Evolutionary conservation across 1,284 basidiomycete genomes (phyloP), one percentile per base, ranked within the genome.

Genomic region (Bjerkandera adusta): DNA sequence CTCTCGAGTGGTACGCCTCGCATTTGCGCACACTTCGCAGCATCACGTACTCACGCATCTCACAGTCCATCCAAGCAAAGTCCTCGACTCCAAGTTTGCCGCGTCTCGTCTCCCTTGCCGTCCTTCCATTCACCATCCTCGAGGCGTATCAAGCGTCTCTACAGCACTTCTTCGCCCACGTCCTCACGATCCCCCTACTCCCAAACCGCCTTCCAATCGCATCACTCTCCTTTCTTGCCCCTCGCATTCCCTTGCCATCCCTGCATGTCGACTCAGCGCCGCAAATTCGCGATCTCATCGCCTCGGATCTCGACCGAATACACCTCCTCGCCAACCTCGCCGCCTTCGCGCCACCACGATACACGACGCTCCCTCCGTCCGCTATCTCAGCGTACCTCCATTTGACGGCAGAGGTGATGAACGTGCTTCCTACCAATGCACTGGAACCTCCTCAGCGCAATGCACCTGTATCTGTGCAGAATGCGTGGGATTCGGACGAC

Each of bases 251-350:
- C 6, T 61, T 77, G n/a, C 48, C 63, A 1, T 60, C 67, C 15
- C 45, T 75, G 12, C 54, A 69, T 42, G 47, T 60, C 15, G 21
- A 71, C n/a, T 50, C 76, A 48, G 34, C 62, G 16, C 45, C 61
- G 38, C 47, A 49, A 32, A 7, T 51, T 44, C 45, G 62, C 30
- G 18, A 59, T 49, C 50, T 57, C 45, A 59, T 66, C 58, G 26
- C 66, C 56, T 45, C 52, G 16, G 38, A 49, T 5, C 69, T 69
- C 43, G 63, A 66, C 15, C 75, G 68, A 55, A 62, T 76, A 36
- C 76, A 89, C 53, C 69, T 90, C 3, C 58, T 87, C 11, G 79
- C 85, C 1, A 89, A 87, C 56, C 64, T 89, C 4, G 63, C 77
- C 33, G 72, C 76, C 5, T 84, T 90, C 58, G 70, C 73, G 7